These are phyloP conservation scores for Saturnispora dispora DNA, from an alignment of 805 yeast species.

Conservation along the genomic window DNA sequence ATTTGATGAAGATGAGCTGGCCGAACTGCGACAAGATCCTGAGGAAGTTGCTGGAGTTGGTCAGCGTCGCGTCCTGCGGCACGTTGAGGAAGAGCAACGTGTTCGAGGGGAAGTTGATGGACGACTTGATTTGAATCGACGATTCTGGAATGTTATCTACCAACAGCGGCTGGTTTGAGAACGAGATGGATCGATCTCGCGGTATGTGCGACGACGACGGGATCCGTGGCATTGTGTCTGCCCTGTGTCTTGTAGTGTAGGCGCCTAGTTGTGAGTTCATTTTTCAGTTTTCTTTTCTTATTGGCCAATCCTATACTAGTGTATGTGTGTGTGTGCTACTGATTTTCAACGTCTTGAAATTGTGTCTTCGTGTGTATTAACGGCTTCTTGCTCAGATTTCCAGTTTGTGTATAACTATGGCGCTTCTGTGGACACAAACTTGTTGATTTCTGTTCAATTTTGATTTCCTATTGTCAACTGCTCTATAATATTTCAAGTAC, in stretches of 20 bases:
- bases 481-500: background rate
- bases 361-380: background rate
- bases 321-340: no score
- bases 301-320: no score
- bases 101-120: slow-evolving; percentile 70
- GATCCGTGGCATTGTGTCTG: background rate
- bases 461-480: background rate
- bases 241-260: background rate
- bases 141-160: slow-evolving; percentile 55
- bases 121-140: slow-evolving; percentile 53
- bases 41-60: slow-evolving; percentile 46
- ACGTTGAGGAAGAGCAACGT: slow-evolving; percentile 72
- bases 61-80: slow-evolving; percentile 36
- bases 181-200: background rate
- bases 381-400: background rate
- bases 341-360: background rate
- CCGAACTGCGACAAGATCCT: slow-evolving; percentile 55
- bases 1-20: slow-evolving; percentile 46
- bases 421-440: background rate
- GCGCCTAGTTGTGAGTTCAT: background rate
- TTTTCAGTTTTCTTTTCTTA: no score
- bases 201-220: background rate
- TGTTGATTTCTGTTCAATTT: background rate
- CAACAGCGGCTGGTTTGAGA: slow-evolving; percentile 18
- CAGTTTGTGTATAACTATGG: no score